These are phyloP conservation scores for Candida easanensis DNA, from an alignment of 805 yeast species.

Conservation along the genomic window DNA sequence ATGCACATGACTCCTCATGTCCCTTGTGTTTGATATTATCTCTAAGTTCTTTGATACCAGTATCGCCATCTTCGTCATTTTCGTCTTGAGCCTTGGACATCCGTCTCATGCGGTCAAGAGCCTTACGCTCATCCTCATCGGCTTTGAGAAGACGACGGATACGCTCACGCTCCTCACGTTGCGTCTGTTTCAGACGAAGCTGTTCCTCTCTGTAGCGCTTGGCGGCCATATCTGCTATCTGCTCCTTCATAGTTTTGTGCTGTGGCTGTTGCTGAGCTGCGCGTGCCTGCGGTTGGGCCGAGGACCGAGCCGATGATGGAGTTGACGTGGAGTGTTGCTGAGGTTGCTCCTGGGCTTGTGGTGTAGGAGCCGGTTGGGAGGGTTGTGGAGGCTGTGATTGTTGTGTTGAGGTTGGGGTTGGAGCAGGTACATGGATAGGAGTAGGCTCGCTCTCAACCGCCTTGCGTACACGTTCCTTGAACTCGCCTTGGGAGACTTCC, in stretches of 20 bases:
- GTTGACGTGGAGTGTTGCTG: constrained; percentile 10
- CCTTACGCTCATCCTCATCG: constrained; percentile 47
- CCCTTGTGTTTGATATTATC: constrained; percentile 21
- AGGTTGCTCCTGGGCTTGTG: background rate
- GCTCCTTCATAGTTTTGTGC: constrained; percentile 36
- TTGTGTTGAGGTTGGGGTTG: constrained; percentile 2
- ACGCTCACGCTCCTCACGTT: constrained; percentile 51
- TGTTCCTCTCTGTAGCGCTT: constrained; percentile 38
- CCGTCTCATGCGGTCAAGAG: constrained; percentile 21
- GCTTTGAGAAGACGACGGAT: constrained; percentile 49
- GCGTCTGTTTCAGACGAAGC: constrained; percentile 34
- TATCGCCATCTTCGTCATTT: constrained; percentile 30
- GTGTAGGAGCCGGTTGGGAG: too few species aligned
- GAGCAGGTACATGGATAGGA: constrained; percentile 5
- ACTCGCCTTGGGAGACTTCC: constrained; percentile 27
- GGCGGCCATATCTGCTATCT: constrained; percentile 39
- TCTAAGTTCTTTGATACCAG: constrained; percentile 21
- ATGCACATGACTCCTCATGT: constrained; percentile 32
- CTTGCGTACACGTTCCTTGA: constrained; percentile 23
- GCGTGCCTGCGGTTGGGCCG: background rate
- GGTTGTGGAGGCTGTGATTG: too few species aligned
- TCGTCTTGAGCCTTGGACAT: constrained; percentile 18
- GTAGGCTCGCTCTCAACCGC: constrained; percentile 19
- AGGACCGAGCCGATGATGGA: constrained; percentile 10
- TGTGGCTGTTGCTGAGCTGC: constrained; percentile 3